Percentiles rank a stretch among this genome's conserved stretches.
phyloP scores from a whole-genome alignment of 2,329 filamentous ascomycete genomes.

The Ambrosiella cleistominuta region DNA sequence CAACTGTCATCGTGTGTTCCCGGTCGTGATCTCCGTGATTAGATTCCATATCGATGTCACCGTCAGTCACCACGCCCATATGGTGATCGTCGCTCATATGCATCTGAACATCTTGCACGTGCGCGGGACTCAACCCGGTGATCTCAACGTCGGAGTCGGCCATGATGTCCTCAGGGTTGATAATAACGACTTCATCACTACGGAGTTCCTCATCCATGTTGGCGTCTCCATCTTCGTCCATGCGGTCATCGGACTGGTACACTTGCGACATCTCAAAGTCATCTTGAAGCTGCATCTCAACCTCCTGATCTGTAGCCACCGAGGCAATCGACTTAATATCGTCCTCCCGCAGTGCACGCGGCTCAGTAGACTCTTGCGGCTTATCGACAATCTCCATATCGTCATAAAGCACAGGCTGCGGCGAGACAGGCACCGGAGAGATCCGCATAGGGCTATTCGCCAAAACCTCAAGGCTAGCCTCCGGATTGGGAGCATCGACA shows the following conservation, averaged over 20 bases:
- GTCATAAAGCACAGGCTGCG: neutral
- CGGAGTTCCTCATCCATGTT: neutral
- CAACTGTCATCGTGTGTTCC: neutral
- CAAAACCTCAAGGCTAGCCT: neutral
- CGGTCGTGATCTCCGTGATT: neutral
- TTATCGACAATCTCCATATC: slow-evolving; percentile 4
- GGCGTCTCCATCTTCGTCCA: slow-evolving; percentile 2
- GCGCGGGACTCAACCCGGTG: neutral
- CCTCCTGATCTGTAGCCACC: slow-evolving; percentile 9
- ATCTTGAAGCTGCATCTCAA: slow-evolving; percentile 12
- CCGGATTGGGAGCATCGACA: neutral
- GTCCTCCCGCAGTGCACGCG: neutral
- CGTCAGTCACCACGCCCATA: neutral
- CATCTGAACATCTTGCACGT: neutral
- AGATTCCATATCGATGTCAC: slow-evolving; percentile 8
- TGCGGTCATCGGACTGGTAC: slow-evolving; percentile 3
- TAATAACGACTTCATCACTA: neutral
- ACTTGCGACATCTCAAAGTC: slow-evolving; percentile 10
- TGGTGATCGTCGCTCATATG: slow-evolving; percentile 5
- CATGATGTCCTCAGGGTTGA: slow-evolving; percentile 9
- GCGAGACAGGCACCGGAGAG: slow-evolving; percentile 1
- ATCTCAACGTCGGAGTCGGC: slow-evolving; percentile 8
- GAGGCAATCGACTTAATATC: slow-evolving; percentile 9
- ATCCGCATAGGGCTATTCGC: slow-evolving; percentile 6
- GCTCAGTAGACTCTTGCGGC: neutral